Percentiles rank a stretch among this genome's conserved stretches.
Evolutionary conservation across 1,284 basidiomycete genomes (phyloP).

Genomic region (Tilletiopsis washingtonensis): DNA sequence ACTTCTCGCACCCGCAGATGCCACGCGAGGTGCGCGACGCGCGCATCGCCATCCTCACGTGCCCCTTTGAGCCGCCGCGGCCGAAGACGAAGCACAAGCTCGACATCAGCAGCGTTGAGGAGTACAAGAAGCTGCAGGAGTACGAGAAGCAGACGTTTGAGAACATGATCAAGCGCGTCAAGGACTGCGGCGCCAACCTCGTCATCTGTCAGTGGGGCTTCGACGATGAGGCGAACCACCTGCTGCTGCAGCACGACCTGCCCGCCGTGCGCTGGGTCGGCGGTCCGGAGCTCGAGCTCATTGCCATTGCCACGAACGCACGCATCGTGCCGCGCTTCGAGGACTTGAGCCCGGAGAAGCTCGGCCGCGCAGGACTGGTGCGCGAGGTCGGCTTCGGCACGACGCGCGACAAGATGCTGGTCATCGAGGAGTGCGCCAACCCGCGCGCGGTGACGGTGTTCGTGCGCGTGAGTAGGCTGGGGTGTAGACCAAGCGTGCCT

Average conservation of each 20-base stretch:
- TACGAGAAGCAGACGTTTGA: constrained; percentile 95
- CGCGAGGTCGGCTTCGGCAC: constrained; percentile 93
- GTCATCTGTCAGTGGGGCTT: constrained; percentile 99
- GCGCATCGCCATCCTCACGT: constrained; percentile 90
- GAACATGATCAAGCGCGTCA: constrained; percentile 94
- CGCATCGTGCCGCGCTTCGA: constrained; percentile 97
- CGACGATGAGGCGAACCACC: constrained; percentile 97
- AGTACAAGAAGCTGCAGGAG: constrained; percentile 86
- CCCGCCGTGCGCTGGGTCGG: constrained; percentile 99
- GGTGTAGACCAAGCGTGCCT: not conserved
- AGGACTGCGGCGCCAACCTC: constrained; percentile 94
- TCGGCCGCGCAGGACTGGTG: constrained; percentile 86
- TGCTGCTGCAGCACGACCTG: constrained; percentile 93
- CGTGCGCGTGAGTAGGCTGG: constrained; percentile 55
- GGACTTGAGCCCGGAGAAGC: constrained; percentile 80
- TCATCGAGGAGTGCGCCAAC: constrained; percentile 98
- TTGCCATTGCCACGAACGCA: constrained; percentile 96
- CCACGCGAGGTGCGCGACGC: constrained; percentile 79
- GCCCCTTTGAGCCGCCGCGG: constrained; percentile 95
- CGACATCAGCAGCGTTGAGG: constrained; percentile 94
- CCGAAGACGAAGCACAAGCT: constrained; percentile 99
- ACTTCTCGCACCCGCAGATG: constrained; percentile 99
- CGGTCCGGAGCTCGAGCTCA: constrained; percentile 97
- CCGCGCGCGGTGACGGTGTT: constrained; percentile 93
- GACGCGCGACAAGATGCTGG: constrained; percentile 96